Evolutionary conservation across 352 stramenopile genomes (phyloP), one percentile per base, ranked within the genome.

Genomic region (Phytophthora pluvialis): DNA sequence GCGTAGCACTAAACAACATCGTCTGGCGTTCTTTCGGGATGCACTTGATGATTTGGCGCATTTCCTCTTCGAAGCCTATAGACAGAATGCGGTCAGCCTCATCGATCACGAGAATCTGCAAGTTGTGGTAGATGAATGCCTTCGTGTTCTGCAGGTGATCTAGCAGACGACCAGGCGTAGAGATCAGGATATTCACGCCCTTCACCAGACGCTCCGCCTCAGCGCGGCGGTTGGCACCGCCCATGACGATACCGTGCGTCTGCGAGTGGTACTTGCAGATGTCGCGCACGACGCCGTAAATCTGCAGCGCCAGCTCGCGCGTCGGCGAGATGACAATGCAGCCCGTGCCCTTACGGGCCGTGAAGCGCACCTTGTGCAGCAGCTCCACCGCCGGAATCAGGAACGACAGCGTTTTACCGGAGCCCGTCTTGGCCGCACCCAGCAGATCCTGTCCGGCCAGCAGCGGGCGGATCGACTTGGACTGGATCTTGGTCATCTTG

Each of bases 41-140:
- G 42, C 97, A 86, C 75, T 98, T 99, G 63, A 99, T 98, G 70
- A 99, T 99, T 57, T 98, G 86, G 28, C 97, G 86, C 81, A 99
- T 98, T 73, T 99, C 97, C 58, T 99, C 97, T 67, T 99, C 97
- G 72, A 99, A 99, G 45, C 98, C 98, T 61, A 99, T 98, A 64
- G 99, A 97, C 25, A 99, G 77, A 64, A 99, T 99, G 13, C 98
- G 90, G 78, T 99, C 98, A 26, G 98, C 98, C 75, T 99, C 98
- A 72, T 99, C 98, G 67, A 99, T 99, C 12, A 99, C 96, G 15
- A 99, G 90, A 40, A 98, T 91, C 72, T 99, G 85, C 54, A 95
- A 54, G 56, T 99, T 99, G 53, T 97, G 85, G 75, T 95, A 98
- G n/a, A 98, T 75, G 64, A 99, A 99, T 9, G 95, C 97, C 75